These are phyloP conservation scores for Ogataea henricii DNA, from an alignment of 805 yeast genomes.

Conservation along the genomic window DNA sequence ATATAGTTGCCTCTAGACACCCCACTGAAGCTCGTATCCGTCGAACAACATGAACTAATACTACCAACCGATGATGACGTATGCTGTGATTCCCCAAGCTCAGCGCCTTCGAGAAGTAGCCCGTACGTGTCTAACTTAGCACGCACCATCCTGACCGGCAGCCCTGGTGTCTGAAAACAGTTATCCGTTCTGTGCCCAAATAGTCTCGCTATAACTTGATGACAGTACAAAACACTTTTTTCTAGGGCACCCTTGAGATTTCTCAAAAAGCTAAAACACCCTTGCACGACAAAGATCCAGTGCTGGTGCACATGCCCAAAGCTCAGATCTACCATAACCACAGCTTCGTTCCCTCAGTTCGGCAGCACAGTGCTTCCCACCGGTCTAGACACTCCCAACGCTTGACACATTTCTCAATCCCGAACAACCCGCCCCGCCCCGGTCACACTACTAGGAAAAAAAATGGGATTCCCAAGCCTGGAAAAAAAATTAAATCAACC, in stretches of 20 bases:
- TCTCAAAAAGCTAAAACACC: background rate
- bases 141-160: conserved; percentile 9
- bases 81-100: background rate
- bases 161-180: background rate
- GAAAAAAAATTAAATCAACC: conserved; percentile 26
- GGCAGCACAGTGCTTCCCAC: background rate
- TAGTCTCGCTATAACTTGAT: background rate
- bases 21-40: conserved; percentile 10
- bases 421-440: background rate
- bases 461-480: background rate
- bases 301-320: background rate
- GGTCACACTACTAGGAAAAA: too few species aligned
- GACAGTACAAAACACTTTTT: background rate
- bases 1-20: conserved; percentile 18
- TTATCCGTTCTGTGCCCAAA: background rate
- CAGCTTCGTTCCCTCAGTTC: too few species aligned
- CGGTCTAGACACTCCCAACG: too few species aligned
- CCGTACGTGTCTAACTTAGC: conserved; percentile 16
- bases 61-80: background rate
- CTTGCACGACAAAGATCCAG: background rate
- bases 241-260: background rate
- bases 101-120: conserved; percentile 6
- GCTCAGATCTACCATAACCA: background rate
- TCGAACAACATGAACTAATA: conserved; percentile 16
- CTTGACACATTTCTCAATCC: background rate